Percentiles rank a stretch among this genome's conserved stretches.
Evolutionary conservation across 495 filamentous ascomycete species (phyloP).

Genomic region (Lophiostoma macrostomum): DNA sequence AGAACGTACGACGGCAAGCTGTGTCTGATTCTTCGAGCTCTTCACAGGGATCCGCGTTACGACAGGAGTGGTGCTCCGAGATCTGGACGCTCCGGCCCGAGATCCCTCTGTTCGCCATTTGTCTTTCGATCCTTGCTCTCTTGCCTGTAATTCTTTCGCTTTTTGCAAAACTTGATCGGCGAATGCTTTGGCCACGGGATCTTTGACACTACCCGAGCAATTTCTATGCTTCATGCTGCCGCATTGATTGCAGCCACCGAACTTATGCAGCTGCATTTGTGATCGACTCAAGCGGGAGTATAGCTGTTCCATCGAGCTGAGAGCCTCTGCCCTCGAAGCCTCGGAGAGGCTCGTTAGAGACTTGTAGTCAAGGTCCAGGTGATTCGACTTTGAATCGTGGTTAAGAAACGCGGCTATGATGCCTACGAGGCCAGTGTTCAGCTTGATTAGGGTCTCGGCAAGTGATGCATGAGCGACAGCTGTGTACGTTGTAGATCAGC

Average conservation of each 20-base stretch:
- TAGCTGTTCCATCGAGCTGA: slow-evolving; percentile 37
- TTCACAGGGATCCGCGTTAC: slow-evolving; percentile 25
- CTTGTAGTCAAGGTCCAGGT: slow-evolving; percentile 39
- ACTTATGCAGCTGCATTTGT: slow-evolving; percentile 13
- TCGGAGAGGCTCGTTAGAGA: slow-evolving; percentile 42
- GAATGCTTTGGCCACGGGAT: neutral
- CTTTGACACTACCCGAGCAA: slow-evolving; percentile 5
- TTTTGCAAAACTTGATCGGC: no score
- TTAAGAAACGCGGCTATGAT: slow-evolving; percentile 43
- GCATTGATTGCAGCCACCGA: slow-evolving; percentile 19
- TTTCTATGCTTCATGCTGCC: slow-evolving; percentile 18
- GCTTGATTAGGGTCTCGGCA: slow-evolving; percentile 40
- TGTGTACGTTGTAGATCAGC: slow-evolving; percentile 8
- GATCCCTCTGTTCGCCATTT: no score
- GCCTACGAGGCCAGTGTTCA: slow-evolving; percentile 44
- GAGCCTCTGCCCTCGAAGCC: slow-evolving; percentile 37
- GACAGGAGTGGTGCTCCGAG: slow-evolving; percentile 5
- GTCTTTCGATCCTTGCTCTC: no score
- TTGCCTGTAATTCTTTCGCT: slow-evolving; percentile 5
- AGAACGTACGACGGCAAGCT: slow-evolving; percentile 29
- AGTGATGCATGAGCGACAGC: slow-evolving; percentile 28
- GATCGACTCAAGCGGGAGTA: slow-evolving; percentile 36
- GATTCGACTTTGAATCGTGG: slow-evolving; percentile 26
- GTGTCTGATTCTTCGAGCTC: slow-evolving; percentile 21
- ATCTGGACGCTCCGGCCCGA: no score